Conservation (phyloP, 2,329 filamentous ascomycete genomes). For the Alternaria panax region DNA sequence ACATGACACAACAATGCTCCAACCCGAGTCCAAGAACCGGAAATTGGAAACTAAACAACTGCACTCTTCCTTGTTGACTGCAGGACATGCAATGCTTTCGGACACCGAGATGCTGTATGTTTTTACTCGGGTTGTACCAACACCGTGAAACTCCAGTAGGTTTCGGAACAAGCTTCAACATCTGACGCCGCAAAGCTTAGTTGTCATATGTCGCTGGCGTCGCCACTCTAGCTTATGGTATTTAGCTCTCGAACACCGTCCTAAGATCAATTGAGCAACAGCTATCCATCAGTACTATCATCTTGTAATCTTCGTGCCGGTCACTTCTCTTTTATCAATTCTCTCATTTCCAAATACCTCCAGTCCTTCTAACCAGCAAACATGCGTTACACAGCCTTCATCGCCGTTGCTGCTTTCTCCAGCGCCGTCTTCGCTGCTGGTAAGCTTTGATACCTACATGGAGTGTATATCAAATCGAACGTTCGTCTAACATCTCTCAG, state of each 20-base stretch:
- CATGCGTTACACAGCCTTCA: slow-evolving; percentile 40
- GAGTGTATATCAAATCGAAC: not conserved
- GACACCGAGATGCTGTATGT: slow-evolving; percentile 3
- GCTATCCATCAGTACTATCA: slow-evolving; percentile 16
- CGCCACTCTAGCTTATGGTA: not conserved
- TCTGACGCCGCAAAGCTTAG: slow-evolving; percentile 22
- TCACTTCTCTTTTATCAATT: slow-evolving; percentile 31
- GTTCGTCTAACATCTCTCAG: slow-evolving; percentile 11
- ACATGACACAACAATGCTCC: slow-evolving; percentile 19
- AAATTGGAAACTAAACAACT: slow-evolving; percentile 21
- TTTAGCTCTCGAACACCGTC: not conserved
- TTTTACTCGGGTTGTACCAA: slow-evolving; percentile 5
- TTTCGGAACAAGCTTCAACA: slow-evolving; percentile 32
- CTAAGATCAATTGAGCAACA: slow-evolving; percentile 13
- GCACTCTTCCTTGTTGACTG: slow-evolving; percentile 20
- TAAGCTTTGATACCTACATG: slow-evolving; percentile 1
- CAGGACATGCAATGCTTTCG: slow-evolving; percentile 8
- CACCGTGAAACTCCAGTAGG: slow-evolving; percentile 35
- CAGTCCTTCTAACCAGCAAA: slow-evolving; percentile 19
- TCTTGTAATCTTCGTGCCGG: slow-evolving; percentile 38
- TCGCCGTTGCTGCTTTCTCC: slow-evolving; percentile 37
- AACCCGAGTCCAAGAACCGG: slow-evolving; percentile 9
- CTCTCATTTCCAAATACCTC: slow-evolving; percentile 1
- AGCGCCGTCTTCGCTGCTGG: slow-evolving; percentile 36
- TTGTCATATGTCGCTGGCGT: slow-evolving; percentile 5